These are phyloP conservation scores for Shiraia sp. DNA, from an alignment of 2,329 filamentous ascomycete genomes.

Conservation along the genomic window DNA sequence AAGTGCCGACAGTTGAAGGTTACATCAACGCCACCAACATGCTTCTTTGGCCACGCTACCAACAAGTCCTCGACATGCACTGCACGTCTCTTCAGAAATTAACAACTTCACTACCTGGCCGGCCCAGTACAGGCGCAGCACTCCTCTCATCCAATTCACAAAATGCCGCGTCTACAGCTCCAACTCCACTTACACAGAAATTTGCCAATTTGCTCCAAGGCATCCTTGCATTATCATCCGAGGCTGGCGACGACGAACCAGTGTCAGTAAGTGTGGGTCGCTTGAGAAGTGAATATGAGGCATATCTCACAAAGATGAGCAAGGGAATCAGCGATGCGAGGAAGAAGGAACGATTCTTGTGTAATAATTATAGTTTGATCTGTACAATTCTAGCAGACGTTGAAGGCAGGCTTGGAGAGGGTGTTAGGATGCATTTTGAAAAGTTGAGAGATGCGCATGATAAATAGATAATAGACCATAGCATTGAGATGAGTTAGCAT, in stretches of 20 bases:
- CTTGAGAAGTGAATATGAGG: slow-evolving; percentile 79
- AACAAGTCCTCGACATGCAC: slow-evolving; percentile 90
- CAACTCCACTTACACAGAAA: slow-evolving; percentile 90
- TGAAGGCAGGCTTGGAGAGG: slow-evolving; percentile 71
- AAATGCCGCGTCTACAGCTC: slow-evolving; percentile 70
- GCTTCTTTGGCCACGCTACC: slow-evolving; percentile 94
- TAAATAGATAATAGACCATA: slow-evolving; percentile 24
- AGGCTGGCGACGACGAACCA: slow-evolving; percentile 92
- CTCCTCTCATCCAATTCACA: slow-evolving; percentile 46
- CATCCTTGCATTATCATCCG: slow-evolving; percentile 79
- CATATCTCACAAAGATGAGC: slow-evolving; percentile 77
- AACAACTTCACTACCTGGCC: slow-evolving; percentile 48
- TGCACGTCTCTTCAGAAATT: slow-evolving; percentile 78
- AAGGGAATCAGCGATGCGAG: slow-evolving; percentile 75
- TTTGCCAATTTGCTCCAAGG: slow-evolving; percentile 92
- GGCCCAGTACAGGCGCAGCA: slow-evolving; percentile 38
- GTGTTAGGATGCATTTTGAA: slow-evolving; percentile 78
- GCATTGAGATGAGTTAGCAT: too few relatives aligned
- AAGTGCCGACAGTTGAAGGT: slow-evolving; percentile 83
- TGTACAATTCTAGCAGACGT: slow-evolving; percentile 81
- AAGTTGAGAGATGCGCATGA: slow-evolving; percentile 53
- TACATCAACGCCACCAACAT: slow-evolving; percentile 97
- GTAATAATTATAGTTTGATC: slow-evolving; percentile 96
- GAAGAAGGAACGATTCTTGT: slow-evolving; percentile 85
- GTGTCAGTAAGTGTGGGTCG: slow-evolving; percentile 79